These are phyloP conservation scores for Huntiella moniliformis DNA, from an alignment of 2,329 filamentous ascomycete genomes.

Conservation along the genomic window DNA sequence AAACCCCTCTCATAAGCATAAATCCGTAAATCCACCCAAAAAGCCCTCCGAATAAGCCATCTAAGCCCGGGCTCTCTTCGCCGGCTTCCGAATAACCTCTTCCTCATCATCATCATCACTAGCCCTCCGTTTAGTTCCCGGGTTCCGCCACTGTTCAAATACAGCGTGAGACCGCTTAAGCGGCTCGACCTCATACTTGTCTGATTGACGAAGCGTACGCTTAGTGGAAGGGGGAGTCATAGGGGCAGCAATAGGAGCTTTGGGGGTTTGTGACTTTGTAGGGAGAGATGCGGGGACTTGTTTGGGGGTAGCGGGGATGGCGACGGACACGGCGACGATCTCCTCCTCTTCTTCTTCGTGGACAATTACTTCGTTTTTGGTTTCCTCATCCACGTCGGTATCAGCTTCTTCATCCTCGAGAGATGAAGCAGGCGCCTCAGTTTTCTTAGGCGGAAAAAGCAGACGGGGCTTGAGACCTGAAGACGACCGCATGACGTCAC, in stretches of 20 bases:
- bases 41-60: background rate
- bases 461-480: constrained; percentile 54
- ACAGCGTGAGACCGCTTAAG: constrained; percentile 30
- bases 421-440: constrained; percentile 25
- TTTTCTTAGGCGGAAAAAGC: constrained; percentile 38
- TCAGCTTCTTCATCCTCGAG: constrained; percentile 40
- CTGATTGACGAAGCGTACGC: constrained; percentile 37
- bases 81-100: background rate
- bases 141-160: constrained; percentile 10
- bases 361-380: constrained; percentile 16
- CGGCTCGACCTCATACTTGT: constrained; percentile 30
- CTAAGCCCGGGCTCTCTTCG: constrained; percentile 7
- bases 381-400: constrained; percentile 37
- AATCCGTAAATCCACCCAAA: background rate
- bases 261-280: constrained; percentile 25
- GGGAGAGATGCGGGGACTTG: constrained; percentile 15
- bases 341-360: constrained; percentile 14
- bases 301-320: constrained; percentile 19
- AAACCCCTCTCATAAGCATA: background rate
- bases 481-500: constrained; percentile 29
- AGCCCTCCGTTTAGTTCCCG: constrained; percentile 26
- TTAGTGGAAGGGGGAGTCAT: constrained; percentile 44
- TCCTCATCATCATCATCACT: constrained; percentile 17
- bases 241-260: constrained; percentile 35
- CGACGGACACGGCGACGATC: constrained; percentile 8